These are phyloP conservation scores for Exophiala bonariae DNA, from an alignment of 2,329 filamentous ascomycete genomes.

Conservation along the genomic window DNA sequence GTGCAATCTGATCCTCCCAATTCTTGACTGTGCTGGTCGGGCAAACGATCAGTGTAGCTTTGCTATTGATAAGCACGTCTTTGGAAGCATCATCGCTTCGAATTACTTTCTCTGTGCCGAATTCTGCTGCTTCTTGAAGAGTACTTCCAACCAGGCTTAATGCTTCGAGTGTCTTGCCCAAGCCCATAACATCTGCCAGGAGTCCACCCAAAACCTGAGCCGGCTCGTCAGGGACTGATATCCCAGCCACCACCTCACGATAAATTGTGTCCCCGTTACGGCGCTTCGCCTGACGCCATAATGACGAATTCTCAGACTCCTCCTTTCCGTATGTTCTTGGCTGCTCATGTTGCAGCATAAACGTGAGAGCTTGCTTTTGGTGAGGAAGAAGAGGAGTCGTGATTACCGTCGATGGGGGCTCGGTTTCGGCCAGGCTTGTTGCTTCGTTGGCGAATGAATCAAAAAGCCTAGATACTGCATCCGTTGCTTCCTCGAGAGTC, in stretches of 20 bases:
- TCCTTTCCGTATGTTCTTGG: constrained; percentile 58
- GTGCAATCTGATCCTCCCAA: constrained; percentile 89
- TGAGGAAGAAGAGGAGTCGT: constrained; percentile 73
- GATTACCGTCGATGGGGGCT: constrained; percentile 59
- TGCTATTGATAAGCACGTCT: constrained; percentile 64
- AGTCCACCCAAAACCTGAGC: constrained; percentile 71
- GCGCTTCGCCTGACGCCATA: constrained; percentile 69
- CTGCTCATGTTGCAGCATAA: constrained; percentile 78
- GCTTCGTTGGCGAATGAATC: constrained; percentile 71
- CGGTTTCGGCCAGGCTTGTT: constrained; percentile 73
- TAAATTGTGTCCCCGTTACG: constrained; percentile 63
- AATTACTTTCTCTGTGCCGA: constrained; percentile 48
- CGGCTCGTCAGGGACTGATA: constrained; percentile 60
- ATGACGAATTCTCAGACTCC: constrained; percentile 65
- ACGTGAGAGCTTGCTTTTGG: constrained; percentile 86
- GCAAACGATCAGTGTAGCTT: constrained; percentile 80
- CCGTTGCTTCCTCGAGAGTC: constrained; percentile 81
- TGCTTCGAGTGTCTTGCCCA: constrained; percentile 85
- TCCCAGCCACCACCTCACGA: constrained; percentile 82
- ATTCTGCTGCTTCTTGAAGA: constrained; percentile 61
- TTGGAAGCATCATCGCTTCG: constrained; percentile 33
- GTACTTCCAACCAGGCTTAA: constrained; percentile 74
- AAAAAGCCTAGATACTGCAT: constrained; percentile 83
- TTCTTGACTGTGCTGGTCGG: constrained; percentile 90
- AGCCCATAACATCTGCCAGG: constrained; percentile 82